phyloP scores from a whole-genome alignment of 148 eudicot species.

The Nepenthes mirabilis region DNA sequence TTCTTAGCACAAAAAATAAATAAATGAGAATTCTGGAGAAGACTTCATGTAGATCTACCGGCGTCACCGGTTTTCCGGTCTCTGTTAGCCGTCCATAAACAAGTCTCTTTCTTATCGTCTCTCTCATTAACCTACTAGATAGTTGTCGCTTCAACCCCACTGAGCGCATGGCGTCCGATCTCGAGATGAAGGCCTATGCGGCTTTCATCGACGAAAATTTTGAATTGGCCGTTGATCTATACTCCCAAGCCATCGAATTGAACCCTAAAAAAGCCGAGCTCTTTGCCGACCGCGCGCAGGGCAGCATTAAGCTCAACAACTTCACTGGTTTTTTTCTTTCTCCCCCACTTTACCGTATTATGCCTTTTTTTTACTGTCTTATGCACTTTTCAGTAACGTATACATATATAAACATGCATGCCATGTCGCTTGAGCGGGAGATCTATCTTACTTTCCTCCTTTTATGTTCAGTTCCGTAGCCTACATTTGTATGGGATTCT shows the following conservation, averaged over 20 bases:
- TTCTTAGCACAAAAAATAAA: no score
- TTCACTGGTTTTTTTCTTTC: slow-evolving; percentile 48
- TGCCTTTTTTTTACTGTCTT: background rate
- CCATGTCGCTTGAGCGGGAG: background rate
- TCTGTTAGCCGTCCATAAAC: no score
- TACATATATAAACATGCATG: no score
- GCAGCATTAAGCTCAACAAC: slow-evolving; percentile 68
- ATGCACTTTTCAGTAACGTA: no score
- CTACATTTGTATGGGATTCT: background rate
- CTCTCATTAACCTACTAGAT: no score
- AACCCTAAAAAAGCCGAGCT: slow-evolving; percentile 58
- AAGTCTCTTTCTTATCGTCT: no score
- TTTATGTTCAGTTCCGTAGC: slow-evolving; percentile 3
- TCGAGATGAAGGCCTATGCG: slow-evolving; percentile 54
- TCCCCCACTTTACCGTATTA: background rate
- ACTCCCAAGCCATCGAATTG: slow-evolving; percentile 65
- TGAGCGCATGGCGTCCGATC: slow-evolving; percentile 55
- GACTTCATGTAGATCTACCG: no score
- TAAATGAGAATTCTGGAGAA: no score
- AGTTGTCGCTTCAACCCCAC: no score
- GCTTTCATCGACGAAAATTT: slow-evolving; percentile 98
- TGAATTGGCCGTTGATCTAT: slow-evolving; percentile 78
- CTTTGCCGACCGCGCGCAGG: slow-evolving; percentile 86
- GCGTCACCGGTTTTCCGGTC: no score
- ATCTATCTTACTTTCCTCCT: background rate